Conservation (phyloP, 1,284 basidiomycete species). For the Rhodotorula sp. region DNA sequence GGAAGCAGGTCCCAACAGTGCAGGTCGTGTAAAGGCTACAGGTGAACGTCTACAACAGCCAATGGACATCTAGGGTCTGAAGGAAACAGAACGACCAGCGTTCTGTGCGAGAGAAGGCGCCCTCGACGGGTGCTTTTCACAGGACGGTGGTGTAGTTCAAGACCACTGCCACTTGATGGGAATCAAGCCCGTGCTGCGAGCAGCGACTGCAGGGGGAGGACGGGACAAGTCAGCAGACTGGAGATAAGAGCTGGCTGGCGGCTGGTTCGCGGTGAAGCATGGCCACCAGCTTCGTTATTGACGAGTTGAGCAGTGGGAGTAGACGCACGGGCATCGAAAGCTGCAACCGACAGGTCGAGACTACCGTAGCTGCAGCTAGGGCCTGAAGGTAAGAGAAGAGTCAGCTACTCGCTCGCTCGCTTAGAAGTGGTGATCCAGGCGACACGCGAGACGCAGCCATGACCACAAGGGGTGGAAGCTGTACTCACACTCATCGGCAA, state of each 20-base stretch:
- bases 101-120: too few species aligned
- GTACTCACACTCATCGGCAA: slow-evolving; percentile 22
- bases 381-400: neutral
- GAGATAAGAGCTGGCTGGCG: neutral
- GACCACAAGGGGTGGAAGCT: neutral
- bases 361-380: slow-evolving; percentile 14
- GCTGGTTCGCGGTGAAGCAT: neutral
- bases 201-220: neutral
- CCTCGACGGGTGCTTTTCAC: neutral
- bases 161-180: neutral
- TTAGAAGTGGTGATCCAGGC: neutral
- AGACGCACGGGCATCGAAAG: slow-evolving; percentile 21
- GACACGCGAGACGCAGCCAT: too few species aligned
- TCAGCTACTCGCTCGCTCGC: neutral
- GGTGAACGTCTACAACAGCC: too few species aligned
- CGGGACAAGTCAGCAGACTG: neutral
- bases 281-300: neutral
- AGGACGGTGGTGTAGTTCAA: neutral
- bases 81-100: neutral
- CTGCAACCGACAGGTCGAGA: slow-evolving; percentile 28
- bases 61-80: neutral
- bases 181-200: slow-evolving; percentile 2
- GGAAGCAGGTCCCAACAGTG: too few species aligned
- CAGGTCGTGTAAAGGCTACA: too few species aligned
- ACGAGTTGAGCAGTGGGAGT: too few species aligned